A percentile compares a stretch with the other conserved stretches of the same genome.
Conservation (phyloP, 441 rosid species). For the Syzygium syzygioides region DNA sequence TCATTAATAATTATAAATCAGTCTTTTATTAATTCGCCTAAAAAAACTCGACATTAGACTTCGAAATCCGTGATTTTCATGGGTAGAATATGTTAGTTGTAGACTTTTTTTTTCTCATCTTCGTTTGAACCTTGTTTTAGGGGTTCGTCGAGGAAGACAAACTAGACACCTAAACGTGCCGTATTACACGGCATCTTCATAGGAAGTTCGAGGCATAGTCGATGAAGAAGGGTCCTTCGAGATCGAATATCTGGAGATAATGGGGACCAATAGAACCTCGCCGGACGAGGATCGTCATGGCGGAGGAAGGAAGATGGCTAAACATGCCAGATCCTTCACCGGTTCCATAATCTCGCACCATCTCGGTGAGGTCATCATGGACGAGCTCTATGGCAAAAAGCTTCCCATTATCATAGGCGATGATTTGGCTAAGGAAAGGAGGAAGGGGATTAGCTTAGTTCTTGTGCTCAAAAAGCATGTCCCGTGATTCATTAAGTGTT, state of each 20-base stretch:
- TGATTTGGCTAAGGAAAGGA: neutral
- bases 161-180: conserved; percentile 9
- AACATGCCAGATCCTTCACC: neutral
- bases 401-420: neutral
- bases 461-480: neutral
- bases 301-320: neutral
- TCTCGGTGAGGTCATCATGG: neutral
- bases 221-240: conserved; percentile 5
- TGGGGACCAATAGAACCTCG: neutral
- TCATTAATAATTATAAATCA: neutral
- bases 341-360: conserved; percentile 7
- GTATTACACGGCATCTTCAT: neutral
- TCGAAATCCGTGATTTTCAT: neutral
- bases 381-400: conserved; percentile 4
- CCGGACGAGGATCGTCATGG: neutral
- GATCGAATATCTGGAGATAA: neutral
- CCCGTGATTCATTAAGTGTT: neutral
- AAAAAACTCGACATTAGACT: neutral
- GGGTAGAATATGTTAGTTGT: neutral
- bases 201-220: conserved; percentile 3
- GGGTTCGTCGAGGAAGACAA: conserved; percentile 9
- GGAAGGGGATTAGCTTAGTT: neutral
- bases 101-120: neutral
- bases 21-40: neutral
- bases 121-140: neutral